Base-by-base conservation (phyloP, 192 early-diverging fungal genomes). In the Coemansia sp. region DNA sequence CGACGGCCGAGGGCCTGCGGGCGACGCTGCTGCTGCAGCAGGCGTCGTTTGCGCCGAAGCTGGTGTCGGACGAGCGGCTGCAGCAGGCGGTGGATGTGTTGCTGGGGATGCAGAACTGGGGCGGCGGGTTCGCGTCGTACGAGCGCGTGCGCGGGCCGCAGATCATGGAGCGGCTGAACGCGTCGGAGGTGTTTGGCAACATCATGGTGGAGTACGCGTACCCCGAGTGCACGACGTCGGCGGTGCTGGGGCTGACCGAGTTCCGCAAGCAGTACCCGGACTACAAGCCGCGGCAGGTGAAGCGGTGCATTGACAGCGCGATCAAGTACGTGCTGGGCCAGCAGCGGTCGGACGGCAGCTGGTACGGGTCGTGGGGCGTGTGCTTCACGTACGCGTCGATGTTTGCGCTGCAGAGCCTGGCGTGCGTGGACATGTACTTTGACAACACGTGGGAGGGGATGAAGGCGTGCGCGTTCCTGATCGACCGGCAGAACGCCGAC, bases 121-220 rank as follows among this genome's bases (percentile, higher is more conserved):
- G 85, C 64, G 90, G 90, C 15, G 96, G 96, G 5, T 95, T 99
- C 67, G 92, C 93, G 2, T 86, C 83, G 36, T 99, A 99, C 71
- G 96, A 99, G 68, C 66, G 62, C 8, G 83, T 88, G 39, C 84
- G 94, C 43, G 90, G 90, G 4, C 84, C 88, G 8, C 53, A 74
- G 60, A 70, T 87, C 70, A 68, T 99, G 44, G 96, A 99, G 65
- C 74, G 60, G 41, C 72, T 99, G 53, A 99, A 99, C 64, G 91
- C 96, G 11, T 90, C 96, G 17, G 93, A 97, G 78, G 92, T 99
- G 14, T 99, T 99, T 87, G 93, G 91, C 49, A 89, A 89, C 54
- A 93, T 95, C 54, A 97, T 97, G 94, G 84, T 93, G 39, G 94
- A 95, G 74, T 98, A 98, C 81, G 78, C 78, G 41, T 99, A 99